phyloP scores from a whole-genome alignment of 176 grass and related monocot genomes.

The Phoenix roebelenii region DNA sequence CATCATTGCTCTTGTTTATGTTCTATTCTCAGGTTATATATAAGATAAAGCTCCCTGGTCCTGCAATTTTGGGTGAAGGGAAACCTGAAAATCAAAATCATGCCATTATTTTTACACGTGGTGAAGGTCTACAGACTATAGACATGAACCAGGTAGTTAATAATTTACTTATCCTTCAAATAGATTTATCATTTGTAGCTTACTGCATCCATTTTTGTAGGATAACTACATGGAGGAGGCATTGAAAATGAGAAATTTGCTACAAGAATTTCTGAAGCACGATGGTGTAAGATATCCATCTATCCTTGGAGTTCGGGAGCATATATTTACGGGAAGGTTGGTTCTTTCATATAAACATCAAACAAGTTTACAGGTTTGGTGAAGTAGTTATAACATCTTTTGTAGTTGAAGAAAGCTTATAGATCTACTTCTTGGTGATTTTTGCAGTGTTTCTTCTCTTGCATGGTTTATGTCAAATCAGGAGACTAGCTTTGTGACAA shows the following conservation, averaged over 20 bases:
- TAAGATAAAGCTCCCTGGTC: conserved; percentile 85
- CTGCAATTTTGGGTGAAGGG: conserved; percentile 85
- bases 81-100: conserved; percentile 99
- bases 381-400: too few relatives aligned
- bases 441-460: conserved; percentile 85
- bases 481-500: conserved; percentile 94
- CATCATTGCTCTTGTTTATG: too few relatives aligned
- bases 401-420: conserved; percentile 11
- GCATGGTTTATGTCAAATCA: conserved; percentile 99
- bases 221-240: conserved; percentile 98
- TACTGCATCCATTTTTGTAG: conserved; percentile 32
- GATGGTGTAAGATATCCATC: conserved; percentile 59
- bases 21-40: conserved; percentile 63
- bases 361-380: not conserved
- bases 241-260: conserved; percentile 96
- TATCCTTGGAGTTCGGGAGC: conserved; percentile 93
- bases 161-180: conserved; percentile 19
- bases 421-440: conserved; percentile 22
- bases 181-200: conserved; percentile 16
- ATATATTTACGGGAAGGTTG: conserved; percentile 95
- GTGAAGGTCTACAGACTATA: conserved; percentile 92
- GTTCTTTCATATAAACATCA: conserved; percentile 12
- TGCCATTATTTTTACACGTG: conserved; percentile 90
- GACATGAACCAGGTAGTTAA: conserved; percentile 89
- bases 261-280: conserved; percentile 81